phyloP scores from a whole-genome alignment of 345 rosid species.

The Physaria fendleri region DNA sequence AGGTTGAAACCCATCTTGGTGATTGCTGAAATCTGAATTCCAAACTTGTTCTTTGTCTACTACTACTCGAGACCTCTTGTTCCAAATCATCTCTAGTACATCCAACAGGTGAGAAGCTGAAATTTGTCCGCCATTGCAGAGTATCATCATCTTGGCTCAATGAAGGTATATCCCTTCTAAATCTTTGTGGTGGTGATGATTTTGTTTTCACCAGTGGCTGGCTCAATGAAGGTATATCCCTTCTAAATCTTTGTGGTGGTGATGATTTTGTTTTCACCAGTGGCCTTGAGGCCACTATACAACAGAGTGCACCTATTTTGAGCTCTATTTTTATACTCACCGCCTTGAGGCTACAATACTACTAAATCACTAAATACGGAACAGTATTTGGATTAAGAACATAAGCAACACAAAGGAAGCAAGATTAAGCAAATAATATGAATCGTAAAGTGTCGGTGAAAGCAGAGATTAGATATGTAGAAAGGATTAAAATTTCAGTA shows the following conservation, averaged over 20 bases:
- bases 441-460: constrained; percentile 28
- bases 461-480: background rate
- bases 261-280: constrained; percentile 44
- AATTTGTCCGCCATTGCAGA: constrained; percentile 69
- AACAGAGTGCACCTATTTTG: constrained; percentile 94
- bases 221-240: constrained; percentile 34
- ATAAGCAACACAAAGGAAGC: background rate
- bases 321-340: constrained; percentile 7
- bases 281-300: constrained; percentile 93
- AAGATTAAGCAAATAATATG: background rate
- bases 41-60: constrained; percentile 41
- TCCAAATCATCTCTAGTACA: constrained; percentile 58
- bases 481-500: background rate
- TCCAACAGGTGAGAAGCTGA: constrained; percentile 77
- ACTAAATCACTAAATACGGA: too few relatives aligned
- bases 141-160: constrained; percentile 44
- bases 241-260: constrained; percentile 26
- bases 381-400: background rate
- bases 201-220: constrained; percentile 77
- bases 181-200: constrained; percentile 24
- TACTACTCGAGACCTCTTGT: constrained; percentile 38
- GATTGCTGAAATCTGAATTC: constrained; percentile 58
- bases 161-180: constrained; percentile 29
- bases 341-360: too few relatives aligned
- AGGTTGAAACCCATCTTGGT: constrained; percentile 53